Conservation (phyloP, 139 green algal genomes). For the Nannochloris sp. region DNA sequence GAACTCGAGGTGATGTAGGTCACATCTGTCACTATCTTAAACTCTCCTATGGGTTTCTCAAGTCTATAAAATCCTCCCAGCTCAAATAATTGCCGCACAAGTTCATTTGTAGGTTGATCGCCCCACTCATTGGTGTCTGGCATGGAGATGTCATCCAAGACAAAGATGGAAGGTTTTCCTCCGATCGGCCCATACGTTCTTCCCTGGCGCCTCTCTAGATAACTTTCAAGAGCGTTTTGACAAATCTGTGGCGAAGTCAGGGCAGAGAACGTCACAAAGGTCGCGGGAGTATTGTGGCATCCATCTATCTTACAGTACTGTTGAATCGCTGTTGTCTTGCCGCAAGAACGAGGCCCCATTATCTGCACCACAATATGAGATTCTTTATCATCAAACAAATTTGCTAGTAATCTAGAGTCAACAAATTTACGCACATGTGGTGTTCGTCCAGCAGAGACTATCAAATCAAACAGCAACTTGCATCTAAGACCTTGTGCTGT, state of each 20-base stretch:
- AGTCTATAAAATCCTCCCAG: constrained; percentile 85
- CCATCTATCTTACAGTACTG: constrained; percentile 27
- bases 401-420: no score
- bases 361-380: constrained; percentile 39
- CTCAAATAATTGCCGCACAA: constrained; percentile 89
- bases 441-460: constrained; percentile 52
- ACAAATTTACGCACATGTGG: background rate
- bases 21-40: constrained; percentile 83
- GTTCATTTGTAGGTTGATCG: constrained; percentile 95
- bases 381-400: no score
- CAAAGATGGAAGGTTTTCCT: constrained; percentile 80
- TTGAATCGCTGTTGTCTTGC: constrained; percentile 75
- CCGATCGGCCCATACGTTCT: constrained; percentile 82
- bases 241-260: constrained; percentile 89
- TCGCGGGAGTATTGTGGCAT: constrained; percentile 31
- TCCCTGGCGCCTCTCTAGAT: constrained; percentile 89
- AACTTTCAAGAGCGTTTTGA: constrained; percentile 58
- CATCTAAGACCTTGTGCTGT: constrained; percentile 81
- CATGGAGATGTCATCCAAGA: constrained; percentile 92
- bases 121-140: constrained; percentile 90
- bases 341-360: constrained; percentile 84
- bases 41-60: constrained; percentile 93
- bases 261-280: constrained; percentile 86
- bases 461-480: constrained; percentile 70
- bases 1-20: constrained; percentile 75